Base-by-base conservation (phyloP, 2,329 filamentous ascomycete species). In the Arthrinium puccinioides region DNA sequence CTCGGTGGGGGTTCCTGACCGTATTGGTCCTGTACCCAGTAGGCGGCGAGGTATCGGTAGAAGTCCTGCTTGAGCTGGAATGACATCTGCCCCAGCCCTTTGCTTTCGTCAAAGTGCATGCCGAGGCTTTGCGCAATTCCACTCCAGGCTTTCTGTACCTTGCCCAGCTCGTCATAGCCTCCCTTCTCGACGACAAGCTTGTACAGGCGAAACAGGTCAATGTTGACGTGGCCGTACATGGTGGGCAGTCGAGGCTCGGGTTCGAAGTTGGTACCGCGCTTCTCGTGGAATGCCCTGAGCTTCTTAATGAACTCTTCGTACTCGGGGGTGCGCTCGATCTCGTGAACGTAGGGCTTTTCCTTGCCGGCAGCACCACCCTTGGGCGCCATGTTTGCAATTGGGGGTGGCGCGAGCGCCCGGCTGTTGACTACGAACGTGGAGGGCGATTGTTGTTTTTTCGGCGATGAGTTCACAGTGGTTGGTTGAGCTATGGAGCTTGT, bases 51-150 rank as follows among this genome's bases (percentile, higher is more conserved):
- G 52, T 90, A 87, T 60, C 87, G 89, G 68, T 94, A 94, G 65
- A 92, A 95, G 44, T 84, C 80, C 39, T 84, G 83, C 64, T 95
- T 95, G 39, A 94, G 68, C 41, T 84, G 76, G 62, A 94, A 94
- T 11, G 87, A 87, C 41, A 87, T 79, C n/a, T 87, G 86, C 6
- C 87, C 74, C 44, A 75, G 42, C 6, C 51, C 53, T 29, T 57
- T 59, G 23, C 86, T 79, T 54, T 90, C 88, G 51, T 75, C 72
- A 39, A 79, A 80, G 53, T 79, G 79, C 45, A 89, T 76, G 34
- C 85, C 78, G 40, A 94, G 82, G 50, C 88, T 81, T 37, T 80
- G 72, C 10, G 83, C 85, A 51, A 94, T 74, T 50, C 79, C 79
- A 45, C 87, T 77, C 88, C 88, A 95, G 36, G 85, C 84, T 46